Conservation (phyloP, 139 green algal genomes). For the Micractinium conductrix region DNA sequence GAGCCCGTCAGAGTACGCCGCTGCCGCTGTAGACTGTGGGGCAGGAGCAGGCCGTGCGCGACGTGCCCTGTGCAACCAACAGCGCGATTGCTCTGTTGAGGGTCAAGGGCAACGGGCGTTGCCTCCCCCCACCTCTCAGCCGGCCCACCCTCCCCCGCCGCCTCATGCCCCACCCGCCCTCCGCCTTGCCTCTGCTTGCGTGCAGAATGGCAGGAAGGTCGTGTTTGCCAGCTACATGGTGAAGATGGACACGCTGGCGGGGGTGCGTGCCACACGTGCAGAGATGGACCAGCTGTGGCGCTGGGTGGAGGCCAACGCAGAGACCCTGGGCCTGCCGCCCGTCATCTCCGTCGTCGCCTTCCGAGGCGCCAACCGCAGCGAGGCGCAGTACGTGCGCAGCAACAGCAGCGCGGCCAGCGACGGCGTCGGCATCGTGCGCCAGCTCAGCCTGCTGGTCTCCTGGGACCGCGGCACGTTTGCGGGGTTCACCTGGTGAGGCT, state of each 20-base stretch:
- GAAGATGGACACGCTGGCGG: conserved; percentile 47
- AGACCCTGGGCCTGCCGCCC: too few relatives aligned
- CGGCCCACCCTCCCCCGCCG: too few relatives aligned
- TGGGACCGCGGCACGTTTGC: conserved; percentile 37
- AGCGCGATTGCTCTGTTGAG: too few relatives aligned
- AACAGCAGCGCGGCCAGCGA: conserved; percentile 15
- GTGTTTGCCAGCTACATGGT: conserved; percentile 50
- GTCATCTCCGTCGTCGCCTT: conserved; percentile 53
- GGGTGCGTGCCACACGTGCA: conserved; percentile 31
- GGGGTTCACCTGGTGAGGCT: conserved; percentile 46
- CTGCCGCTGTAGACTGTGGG: too few relatives aligned
- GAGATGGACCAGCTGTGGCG: conserved; percentile 47
- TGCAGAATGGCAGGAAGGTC: conserved; percentile 42
- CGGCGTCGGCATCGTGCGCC: conserved; percentile 43
- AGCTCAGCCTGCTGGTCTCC: conserved; percentile 43
- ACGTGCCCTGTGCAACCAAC: too few relatives aligned
- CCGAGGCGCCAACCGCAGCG: conserved; percentile 40
- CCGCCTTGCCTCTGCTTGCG: not conserved
- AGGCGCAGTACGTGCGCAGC: conserved; percentile 50
- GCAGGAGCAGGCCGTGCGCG: too few relatives aligned
- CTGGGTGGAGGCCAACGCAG: not conserved
- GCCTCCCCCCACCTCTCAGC: too few relatives aligned
- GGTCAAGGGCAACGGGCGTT: too few relatives aligned
- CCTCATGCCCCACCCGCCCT: not conserved
- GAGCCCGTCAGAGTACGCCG: too few relatives aligned